Evolutionary conservation across 2,329 filamentous ascomycete genomes (phyloP).

Genomic region (Ophiocordyceps unilateralis): DNA sequence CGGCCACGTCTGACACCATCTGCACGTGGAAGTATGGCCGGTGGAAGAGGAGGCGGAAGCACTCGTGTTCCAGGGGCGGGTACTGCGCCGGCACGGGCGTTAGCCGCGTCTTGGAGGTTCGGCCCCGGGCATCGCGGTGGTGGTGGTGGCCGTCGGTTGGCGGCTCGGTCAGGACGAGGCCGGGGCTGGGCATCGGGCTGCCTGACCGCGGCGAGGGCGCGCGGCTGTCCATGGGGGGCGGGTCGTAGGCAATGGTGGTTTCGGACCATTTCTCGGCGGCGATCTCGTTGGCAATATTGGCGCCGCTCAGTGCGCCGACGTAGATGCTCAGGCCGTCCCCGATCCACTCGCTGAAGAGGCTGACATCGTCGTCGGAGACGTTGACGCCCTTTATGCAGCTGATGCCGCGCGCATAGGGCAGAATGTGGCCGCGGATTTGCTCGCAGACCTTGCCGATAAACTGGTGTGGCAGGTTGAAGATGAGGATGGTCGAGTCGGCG

Average conservation of each 20-base stretch:
- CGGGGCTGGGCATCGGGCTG: slow-evolving; percentile 24
- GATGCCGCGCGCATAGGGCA: slow-evolving; percentile 83
- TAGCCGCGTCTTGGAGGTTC: slow-evolving; percentile 50
- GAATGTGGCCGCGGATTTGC: slow-evolving; percentile 69
- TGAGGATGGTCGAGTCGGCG: slow-evolving; percentile 66
- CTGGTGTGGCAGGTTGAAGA: slow-evolving; percentile 95
- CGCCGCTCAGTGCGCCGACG: slow-evolving; percentile 85
- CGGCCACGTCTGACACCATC: slow-evolving; percentile 87
- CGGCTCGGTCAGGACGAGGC: slow-evolving; percentile 34
- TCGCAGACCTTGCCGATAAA: slow-evolving; percentile 82
- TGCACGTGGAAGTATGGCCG: slow-evolving; percentile 95
- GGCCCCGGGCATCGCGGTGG: slow-evolving; percentile 53
- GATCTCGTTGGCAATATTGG: slow-evolving; percentile 92
- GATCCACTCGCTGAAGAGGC: slow-evolving; percentile 89
- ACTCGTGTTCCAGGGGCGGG: slow-evolving; percentile 68
- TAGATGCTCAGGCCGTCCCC: slow-evolving; percentile 85
- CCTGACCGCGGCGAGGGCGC: slow-evolving; percentile 37
- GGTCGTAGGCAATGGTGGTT: slow-evolving; percentile 92
- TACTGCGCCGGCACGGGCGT: slow-evolving; percentile 66
- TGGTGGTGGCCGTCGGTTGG: slow-evolving; percentile 28
- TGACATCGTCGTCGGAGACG: slow-evolving; percentile 70
- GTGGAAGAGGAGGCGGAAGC: slow-evolving; percentile 78
- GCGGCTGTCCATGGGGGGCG: slow-evolving; percentile 71
- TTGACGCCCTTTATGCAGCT: slow-evolving; percentile 98
- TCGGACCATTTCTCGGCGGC: slow-evolving; percentile 93